Evolutionary conservation across 805 yeast species (phyloP), one percentile per base, ranked within the genome.

Genomic region (Candida sonorensis): DNA sequence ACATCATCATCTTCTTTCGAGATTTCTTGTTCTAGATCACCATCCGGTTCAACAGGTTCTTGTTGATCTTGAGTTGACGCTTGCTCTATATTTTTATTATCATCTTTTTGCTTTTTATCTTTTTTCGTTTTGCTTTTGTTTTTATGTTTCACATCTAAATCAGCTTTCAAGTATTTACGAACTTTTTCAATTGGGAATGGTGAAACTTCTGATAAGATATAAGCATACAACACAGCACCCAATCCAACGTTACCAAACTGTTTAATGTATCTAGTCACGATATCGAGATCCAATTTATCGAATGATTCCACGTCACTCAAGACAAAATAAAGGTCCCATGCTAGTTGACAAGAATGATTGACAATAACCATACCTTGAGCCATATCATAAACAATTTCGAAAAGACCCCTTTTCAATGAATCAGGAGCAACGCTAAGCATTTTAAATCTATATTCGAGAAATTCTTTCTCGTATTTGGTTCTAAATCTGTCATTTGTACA

Each of bases 261-360:
- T 26, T 59, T 58, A 26, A 83, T 60, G 48, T 73, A 84, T 22
- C 59, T 66, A n/a, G 65, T 44, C 2, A 84, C 41, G 4, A 65
- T 50, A 8, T 54, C 55, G 12, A 62, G 47, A 31, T 77, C 78
- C 29, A 81, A 50, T 2, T 68, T 66, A 8, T 61, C 55, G 5
- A 86, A 51, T 4, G 64, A 57, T 5, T 50, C 51, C 7, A 67
- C 68, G 53, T 87, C 95, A 17, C 27, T 19, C 81, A 90, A 81
- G 41, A 87, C 92, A 36, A 86, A 71, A 46, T 74, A 75, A 9
- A 78, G 48, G 23, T 68, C 64, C 95, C 95, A 88, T 1, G 87
- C 84, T 19, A 69, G 59, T 23, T 72, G 62, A 5, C 76, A 75
- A 2, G 69, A 66, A 15, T 79, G 72, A 24, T 74, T 69, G 11